A percentile compares a stretch with the other conserved stretches of the same genome.
phyloP scores from a whole-genome alignment of 1,139 yeast genomes.

The Blastobotrys illinoisensis region DNA sequence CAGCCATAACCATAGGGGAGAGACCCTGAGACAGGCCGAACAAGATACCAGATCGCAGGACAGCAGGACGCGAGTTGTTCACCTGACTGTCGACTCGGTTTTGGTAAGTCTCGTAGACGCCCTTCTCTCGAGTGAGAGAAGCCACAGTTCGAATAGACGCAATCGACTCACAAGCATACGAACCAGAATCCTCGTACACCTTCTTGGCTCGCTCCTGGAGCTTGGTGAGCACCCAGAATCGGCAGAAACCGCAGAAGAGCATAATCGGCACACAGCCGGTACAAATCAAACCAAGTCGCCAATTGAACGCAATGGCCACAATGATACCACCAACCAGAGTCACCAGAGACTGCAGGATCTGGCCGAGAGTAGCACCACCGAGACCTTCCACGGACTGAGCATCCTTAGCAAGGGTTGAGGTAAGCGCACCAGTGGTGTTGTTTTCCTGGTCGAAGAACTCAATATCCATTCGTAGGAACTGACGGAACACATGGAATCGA shows the following conservation, averaged over 20 bases:
- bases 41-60: conserved; percentile 28
- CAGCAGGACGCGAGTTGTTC: conserved; percentile 24
- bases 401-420: conserved; percentile 75
- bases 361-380: conserved; percentile 80
- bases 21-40: conserved; percentile 35
- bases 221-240: conserved; percentile 71
- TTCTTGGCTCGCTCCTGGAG: conserved; percentile 48
- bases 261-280: conserved; percentile 59
- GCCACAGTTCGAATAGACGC: conserved; percentile 36
- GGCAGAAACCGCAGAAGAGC: conserved; percentile 68
- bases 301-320: conserved; percentile 61
- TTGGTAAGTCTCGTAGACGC: conserved; percentile 29
- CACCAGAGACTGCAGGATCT: conserved; percentile 69
- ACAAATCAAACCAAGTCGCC: conserved; percentile 60
- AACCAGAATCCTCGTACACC: conserved; percentile 36
- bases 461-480: conserved; percentile 63
- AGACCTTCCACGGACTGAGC: conserved; percentile 80
- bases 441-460: conserved; percentile 73
- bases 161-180: conserved; percentile 35
- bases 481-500: conserved; percentile 31
- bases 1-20: conserved; percentile 35
- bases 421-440: conserved; percentile 63
- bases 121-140: conserved; percentile 34
- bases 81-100: conserved; percentile 30
- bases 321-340: conserved; percentile 66